Percentiles rank a stretch among this genome's conserved stretches.
phyloP scores from a whole-genome alignment of 2,329 filamentous ascomycete genomes.

The Drechslerella coelobrocha region DNA sequence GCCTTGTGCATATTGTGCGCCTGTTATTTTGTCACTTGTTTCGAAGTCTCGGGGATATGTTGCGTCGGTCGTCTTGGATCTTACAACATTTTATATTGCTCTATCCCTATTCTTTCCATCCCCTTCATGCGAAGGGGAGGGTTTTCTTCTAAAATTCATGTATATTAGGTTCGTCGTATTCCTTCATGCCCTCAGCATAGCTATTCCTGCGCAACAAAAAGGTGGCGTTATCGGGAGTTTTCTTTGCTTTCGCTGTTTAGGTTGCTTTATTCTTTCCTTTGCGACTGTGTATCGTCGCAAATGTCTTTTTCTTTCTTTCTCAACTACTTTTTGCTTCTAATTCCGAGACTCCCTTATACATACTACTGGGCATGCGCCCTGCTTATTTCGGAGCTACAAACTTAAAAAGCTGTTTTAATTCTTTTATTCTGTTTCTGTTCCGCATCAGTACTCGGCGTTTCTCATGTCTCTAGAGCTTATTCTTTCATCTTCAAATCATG shows the following conservation, averaged over 20 bases:
- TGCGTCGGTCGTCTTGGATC: not conserved
- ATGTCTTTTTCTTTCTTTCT: not conserved
- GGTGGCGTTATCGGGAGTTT: slow-evolving; percentile 27
- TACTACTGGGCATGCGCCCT: too few relatives aligned
- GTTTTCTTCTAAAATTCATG: slow-evolving; percentile 3
- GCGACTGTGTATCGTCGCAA: too few relatives aligned
- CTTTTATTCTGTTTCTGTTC: not conserved
- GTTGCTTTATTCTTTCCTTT: slow-evolving; percentile 8
- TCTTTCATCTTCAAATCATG: slow-evolving; percentile 2
- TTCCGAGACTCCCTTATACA: not conserved
- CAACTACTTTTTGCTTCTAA: not conserved
- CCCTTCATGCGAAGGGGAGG: too few relatives aligned
- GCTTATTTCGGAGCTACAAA: too few relatives aligned
- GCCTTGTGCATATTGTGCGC: not conserved
- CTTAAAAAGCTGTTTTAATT: too few relatives aligned
- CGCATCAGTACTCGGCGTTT: slow-evolving; percentile 19
- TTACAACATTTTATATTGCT: not conserved
- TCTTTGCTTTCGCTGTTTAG: slow-evolving; percentile 8
- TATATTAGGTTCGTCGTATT: slow-evolving; percentile 20
- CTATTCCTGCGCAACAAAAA: not conserved
- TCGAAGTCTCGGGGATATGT: not conserved
- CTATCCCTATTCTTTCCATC: not conserved
- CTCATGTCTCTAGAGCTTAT: not conserved
- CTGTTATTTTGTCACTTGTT: not conserved
- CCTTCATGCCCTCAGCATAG: not conserved